A percentile compares a stretch with the other conserved stretches of the same genome.
Conservation (phyloP, 2,329 filamentous ascomycete species). For the Colletotrichum siamense region DNA sequence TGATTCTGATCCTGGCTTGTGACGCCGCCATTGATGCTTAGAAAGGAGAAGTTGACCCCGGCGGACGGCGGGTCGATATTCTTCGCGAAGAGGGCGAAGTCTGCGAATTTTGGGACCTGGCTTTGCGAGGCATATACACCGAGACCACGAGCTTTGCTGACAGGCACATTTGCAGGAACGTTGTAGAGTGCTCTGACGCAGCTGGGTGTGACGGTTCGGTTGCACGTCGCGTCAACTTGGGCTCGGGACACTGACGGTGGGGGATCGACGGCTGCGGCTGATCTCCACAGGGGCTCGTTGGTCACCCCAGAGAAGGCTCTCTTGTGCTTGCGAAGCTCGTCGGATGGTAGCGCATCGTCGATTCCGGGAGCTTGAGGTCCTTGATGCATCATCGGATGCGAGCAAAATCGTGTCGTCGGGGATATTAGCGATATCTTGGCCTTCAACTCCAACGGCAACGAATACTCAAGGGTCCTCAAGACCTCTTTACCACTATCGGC, state of each 20-base stretch:
- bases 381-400: constrained; percentile 31
- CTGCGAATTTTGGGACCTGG: constrained; percentile 57
- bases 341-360: fast-evolving
- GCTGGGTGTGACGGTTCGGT: constrained; percentile 44
- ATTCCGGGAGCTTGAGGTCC: neutral
- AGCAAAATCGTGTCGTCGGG: constrained; percentile 43
- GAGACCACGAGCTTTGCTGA: constrained; percentile 30
- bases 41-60: constrained; percentile 61
- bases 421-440: constrained; percentile 50
- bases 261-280: neutral
- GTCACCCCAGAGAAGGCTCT: neutral
- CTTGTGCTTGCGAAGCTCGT: neutral
- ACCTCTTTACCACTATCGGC: constrained; percentile 42
- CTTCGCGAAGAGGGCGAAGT: constrained; percentile 62
- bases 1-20: constrained; percentile 43
- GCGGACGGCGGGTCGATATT: constrained; percentile 56
- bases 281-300: neutral
- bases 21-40: constrained; percentile 60
- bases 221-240: constrained; percentile 33
- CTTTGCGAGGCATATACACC: constrained; percentile 38
- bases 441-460: neutral
- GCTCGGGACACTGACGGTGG: neutral
- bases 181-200: constrained; percentile 52
- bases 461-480: constrained; percentile 37
- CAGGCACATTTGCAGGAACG: constrained; percentile 39